These are phyloP conservation scores for Gymnopilus junonius DNA, from an alignment of 768 basidiomycete genomes.

Conservation along the genomic window DNA sequence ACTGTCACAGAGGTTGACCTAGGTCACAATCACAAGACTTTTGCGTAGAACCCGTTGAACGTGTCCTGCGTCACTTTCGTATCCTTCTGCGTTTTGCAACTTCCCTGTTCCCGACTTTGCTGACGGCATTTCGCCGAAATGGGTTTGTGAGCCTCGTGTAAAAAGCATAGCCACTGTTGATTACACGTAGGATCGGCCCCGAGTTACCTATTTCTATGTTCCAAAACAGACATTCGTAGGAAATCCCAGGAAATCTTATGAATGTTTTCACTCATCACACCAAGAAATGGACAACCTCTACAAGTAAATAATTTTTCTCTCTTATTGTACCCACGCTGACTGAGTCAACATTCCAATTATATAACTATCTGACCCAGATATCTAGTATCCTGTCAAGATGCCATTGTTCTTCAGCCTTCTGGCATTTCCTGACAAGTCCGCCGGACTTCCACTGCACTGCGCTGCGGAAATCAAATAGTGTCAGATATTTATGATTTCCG, in stretches of 20 bases:
- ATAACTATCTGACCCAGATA: conserved; percentile 10
- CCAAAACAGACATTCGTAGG: neutral
- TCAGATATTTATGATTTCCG: neutral
- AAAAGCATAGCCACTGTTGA: neutral
- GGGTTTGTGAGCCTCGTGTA: conserved; percentile 11
- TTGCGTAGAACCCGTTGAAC: neutral
- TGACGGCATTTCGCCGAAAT: neutral
- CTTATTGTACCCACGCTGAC: conserved; percentile 10
- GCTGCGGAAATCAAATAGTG: conserved; percentile 3
- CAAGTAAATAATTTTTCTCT: conserved; percentile 15
- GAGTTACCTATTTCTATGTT: conserved; percentile 3
- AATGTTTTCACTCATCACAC: neutral
- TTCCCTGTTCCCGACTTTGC: neutral
- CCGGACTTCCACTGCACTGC: neutral
- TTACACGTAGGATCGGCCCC: neutral
- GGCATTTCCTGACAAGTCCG: neutral
- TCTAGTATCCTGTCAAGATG: conserved; percentile 6
- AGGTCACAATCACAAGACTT: conserved; percentile 16
- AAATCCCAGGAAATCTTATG: neutral
- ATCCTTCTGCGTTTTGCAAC: neutral
- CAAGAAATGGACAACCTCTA: neutral
- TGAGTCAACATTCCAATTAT: conserved; percentile 23
- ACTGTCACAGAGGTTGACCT: conserved; percentile 14
- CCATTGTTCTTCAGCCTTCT: conserved; percentile 12
- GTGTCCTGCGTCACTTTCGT: neutral